Evolutionary conservation across 208 protist species (phyloP).

Genomic region (Vickermania spadyakhi): DNA sequence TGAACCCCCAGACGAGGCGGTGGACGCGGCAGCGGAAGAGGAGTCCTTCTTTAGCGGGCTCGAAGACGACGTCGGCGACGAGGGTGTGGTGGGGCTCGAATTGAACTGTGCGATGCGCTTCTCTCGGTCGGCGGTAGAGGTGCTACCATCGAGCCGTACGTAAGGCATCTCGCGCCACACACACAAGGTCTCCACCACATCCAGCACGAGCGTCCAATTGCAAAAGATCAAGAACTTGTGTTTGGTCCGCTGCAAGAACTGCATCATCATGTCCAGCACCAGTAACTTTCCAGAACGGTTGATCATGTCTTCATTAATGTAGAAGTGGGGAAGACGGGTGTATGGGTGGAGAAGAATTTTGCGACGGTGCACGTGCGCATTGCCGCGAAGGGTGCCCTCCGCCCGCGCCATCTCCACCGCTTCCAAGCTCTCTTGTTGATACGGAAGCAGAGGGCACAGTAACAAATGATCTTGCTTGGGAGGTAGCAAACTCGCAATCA

Average conservation of each 20-base stretch:
- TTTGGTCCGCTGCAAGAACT: slow-evolving; percentile 29
- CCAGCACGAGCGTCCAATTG: slow-evolving; percentile 83
- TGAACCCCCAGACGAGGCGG: neutral
- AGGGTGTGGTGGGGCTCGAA: neutral
- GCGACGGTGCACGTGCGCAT: slow-evolving; percentile 34
- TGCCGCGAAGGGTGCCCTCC: slow-evolving; percentile 20
- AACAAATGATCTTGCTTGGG: slow-evolving; percentile 29
- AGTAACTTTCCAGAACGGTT: slow-evolving; percentile 62
- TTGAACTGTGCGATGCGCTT: slow-evolving; percentile 84
- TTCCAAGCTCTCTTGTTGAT: slow-evolving; percentile 18
- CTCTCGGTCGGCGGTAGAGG: slow-evolving; percentile 41
- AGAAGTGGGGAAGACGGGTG: slow-evolving; percentile 49
- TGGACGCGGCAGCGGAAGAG: neutral
- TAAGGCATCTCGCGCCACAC: slow-evolving; percentile 28
- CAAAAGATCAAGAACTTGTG: slow-evolving; percentile 95
- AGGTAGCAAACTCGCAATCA: slow-evolving; percentile 24
- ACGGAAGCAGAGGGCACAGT: slow-evolving; percentile 31
- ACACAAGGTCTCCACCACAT: slow-evolving; percentile 67
- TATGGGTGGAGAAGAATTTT: slow-evolving; percentile 85
- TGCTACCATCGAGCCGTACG: slow-evolving; percentile 59
- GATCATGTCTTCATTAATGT: slow-evolving; percentile 58
- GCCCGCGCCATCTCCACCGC: slow-evolving; percentile 13
- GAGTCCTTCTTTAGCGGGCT: too few species aligned
- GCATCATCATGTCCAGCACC: slow-evolving; percentile 83
- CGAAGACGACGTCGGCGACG: neutral